Base-by-base conservation (phyloP, 1,284 basidiomycete species). In the Ustilago trichophora region DNA sequence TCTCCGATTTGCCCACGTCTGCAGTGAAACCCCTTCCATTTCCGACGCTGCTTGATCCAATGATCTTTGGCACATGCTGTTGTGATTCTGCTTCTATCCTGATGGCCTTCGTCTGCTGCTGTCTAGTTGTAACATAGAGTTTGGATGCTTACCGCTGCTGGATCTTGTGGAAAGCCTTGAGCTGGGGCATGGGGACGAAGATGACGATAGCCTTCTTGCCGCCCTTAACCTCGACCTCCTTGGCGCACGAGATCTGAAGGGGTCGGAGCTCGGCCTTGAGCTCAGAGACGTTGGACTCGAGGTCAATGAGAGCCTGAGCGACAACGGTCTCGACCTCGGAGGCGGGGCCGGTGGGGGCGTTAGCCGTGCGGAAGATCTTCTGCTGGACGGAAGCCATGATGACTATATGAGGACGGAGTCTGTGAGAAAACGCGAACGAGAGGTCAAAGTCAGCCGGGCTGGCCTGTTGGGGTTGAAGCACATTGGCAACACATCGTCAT, bases 151-250 rank as follows among this genome's bases (percentile, higher is more conserved):
- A 97, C 94, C 95, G 91, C 83, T 89, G 89, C 86, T 98, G 96
- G 79, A 98, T 87, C 86, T 96, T 98, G 87, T 91, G 92, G 90
- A 95, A 99, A 37, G 95, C 96, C 87, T 97, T 98, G 84, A 96
- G 84, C 85, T 95, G 92, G 77, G 95, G 93, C 60, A 97, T 90
- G 70, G 96, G 96, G 57, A 98, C 94, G 82, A 99, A 99, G 84
- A 99, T 86, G 73, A 98, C 93, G 79, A 98, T 95, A 50, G 96
- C 96, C 87, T 98, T 98, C 88, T 97, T 98, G 72, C 82, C 82
- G 77, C 95, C 96, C 83, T 94, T 93, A 80, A 98, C 95, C 83
- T 99, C 96, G 80, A 99, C 90, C 86, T 99, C 96, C 82, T 92
- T 92, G 68, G 95, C 96, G 75, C 94, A 91, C 76, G 93, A 95